Evolutionary conservation across 164 flowering plant genomes (phyloP).

Genomic region (Kingdonia uniflora): DNA sequence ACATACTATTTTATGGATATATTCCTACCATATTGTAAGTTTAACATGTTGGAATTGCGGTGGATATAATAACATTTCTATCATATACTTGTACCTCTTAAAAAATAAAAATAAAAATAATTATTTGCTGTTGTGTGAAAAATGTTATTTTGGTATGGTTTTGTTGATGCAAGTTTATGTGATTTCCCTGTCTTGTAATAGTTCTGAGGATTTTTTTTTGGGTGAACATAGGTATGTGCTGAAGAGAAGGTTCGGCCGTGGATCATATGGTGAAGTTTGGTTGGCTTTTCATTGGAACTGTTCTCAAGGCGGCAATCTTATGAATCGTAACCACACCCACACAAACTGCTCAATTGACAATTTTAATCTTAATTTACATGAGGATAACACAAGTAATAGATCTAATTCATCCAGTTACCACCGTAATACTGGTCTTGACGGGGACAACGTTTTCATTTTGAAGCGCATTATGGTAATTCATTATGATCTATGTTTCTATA

Average conservation of each 20-base stretch:
- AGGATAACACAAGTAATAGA: slow-evolving; percentile 11
- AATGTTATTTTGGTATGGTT: not conserved
- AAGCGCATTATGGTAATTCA: slow-evolving; percentile 85
- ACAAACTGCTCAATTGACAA: slow-evolving; percentile 15
- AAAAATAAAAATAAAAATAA: too few species aligned
- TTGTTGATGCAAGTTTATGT: not conserved
- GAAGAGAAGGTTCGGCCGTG: slow-evolving; percentile 79
- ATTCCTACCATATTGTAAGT: too few species aligned
- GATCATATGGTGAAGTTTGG: slow-evolving; percentile 99
- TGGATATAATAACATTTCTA: too few species aligned
- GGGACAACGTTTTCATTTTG: slow-evolving; percentile 54
- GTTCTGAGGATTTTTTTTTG: not conserved
- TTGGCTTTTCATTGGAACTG: slow-evolving; percentile 84
- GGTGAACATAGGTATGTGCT: slow-evolving; percentile 52
- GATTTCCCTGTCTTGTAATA: not conserved
- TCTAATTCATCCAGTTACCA: slow-evolving; percentile 24
- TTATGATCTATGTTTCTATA: not conserved
- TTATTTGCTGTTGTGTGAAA: too few species aligned
- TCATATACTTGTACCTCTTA: too few species aligned
- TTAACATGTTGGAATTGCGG: too few species aligned
- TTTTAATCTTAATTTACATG: slow-evolving; percentile 13
- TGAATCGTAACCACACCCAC: slow-evolving; percentile 16
- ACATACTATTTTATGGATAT: too few species aligned
- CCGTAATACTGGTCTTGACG: slow-evolving; percentile 17
- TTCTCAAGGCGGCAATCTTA: slow-evolving; percentile 29